These are phyloP conservation scores for Salvia hispanica DNA, from an alignment of 257 asterid genomes.

Conservation along the genomic window DNA sequence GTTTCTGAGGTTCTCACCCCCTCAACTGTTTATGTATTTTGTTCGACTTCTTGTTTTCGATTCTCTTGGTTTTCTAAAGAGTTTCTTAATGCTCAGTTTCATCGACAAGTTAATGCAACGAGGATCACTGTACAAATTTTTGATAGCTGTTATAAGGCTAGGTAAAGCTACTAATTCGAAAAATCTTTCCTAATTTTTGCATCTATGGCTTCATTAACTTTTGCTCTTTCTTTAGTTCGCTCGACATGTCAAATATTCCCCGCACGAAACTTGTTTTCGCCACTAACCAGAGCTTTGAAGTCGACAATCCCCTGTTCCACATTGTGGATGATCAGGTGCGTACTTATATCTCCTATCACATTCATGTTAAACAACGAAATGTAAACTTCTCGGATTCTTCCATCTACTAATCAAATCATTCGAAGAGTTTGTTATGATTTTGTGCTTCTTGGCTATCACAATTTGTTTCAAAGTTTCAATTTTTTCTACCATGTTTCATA, in stretches of 20 bases:
- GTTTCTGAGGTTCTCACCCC: slow-evolving; percentile 55
- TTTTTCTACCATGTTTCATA: background rate
- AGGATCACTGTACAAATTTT: slow-evolving; percentile 44
- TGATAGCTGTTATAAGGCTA: slow-evolving; percentile 60
- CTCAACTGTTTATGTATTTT: background rate
- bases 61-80: slow-evolving; percentile 15
- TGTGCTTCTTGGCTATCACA: slow-evolving; percentile 1
- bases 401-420: no score
- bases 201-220: slow-evolving; percentile 29
- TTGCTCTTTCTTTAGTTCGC: slow-evolving; percentile 52
- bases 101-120: slow-evolving; percentile 50
- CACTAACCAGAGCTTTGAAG: slow-evolving; percentile 63
- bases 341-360: slow-evolving; percentile 19
- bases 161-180: slow-evolving; percentile 44
- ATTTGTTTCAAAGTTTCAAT: background rate
- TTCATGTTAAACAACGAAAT: slow-evolving; percentile 18
- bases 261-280: slow-evolving; percentile 56
- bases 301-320: slow-evolving; percentile 58
- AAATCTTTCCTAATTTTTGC: background rate
- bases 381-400: slow-evolving; percentile 11
- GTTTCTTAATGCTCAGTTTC: slow-evolving; percentile 52
- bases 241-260: slow-evolving; percentile 48
- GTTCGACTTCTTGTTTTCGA: background rate
- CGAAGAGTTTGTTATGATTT: slow-evolving; percentile 1
- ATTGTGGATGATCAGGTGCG: slow-evolving; percentile 53